These are phyloP conservation scores for Globisporangium abappressorium DNA, from an alignment of 352 stramenopile genomes.

Conservation along the genomic window DNA sequence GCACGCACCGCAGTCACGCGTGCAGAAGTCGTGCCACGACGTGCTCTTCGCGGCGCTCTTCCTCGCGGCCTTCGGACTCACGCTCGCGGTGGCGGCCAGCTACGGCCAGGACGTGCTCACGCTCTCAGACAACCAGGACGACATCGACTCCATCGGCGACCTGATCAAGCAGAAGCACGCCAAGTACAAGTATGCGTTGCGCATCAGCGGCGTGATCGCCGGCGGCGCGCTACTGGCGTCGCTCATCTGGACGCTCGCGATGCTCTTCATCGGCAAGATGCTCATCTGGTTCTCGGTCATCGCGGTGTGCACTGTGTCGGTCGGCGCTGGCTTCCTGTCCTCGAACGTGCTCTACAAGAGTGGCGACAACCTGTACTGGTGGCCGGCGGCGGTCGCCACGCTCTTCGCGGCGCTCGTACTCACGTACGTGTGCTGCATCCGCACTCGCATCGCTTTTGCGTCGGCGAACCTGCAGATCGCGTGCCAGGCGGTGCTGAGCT, in stretches of 20 bases:
- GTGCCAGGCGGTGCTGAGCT: conserved; percentile 68
- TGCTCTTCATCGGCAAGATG: conserved; percentile 54
- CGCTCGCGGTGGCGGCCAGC: conserved; percentile 18
- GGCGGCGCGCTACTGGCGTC: conserved; percentile 34
- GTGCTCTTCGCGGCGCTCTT: conserved; percentile 25
- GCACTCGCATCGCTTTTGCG: conserved; percentile 62
- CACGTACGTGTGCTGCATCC: conserved; percentile 57
- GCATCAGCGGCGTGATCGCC: conserved; percentile 44
- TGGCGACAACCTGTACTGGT: conserved; percentile 46
- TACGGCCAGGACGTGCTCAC: conserved; percentile 25
- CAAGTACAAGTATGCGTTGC: conserved; percentile 58
- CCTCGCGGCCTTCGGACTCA: conserved; percentile 21
- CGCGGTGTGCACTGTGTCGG: conserved; percentile 34
- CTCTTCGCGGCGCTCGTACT: conserved; percentile 45
- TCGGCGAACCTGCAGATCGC: conserved; percentile 80
- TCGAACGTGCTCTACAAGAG: conserved; percentile 41
- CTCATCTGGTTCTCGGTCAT: conserved; percentile 63
- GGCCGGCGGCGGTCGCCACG: conserved; percentile 37
- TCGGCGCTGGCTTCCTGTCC: conserved; percentile 33
- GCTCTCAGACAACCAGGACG: conserved; percentile 22
- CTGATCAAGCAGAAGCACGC: conserved; percentile 39
- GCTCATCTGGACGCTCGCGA: conserved; percentile 44
- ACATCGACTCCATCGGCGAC: conserved; percentile 19
- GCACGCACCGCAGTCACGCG: conserved; percentile 20
- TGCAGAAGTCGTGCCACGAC: conserved; percentile 28